phyloP scores from a whole-genome alignment of 352 stramenopile genomes.

The Phytophthora pseudosyringae region DNA sequence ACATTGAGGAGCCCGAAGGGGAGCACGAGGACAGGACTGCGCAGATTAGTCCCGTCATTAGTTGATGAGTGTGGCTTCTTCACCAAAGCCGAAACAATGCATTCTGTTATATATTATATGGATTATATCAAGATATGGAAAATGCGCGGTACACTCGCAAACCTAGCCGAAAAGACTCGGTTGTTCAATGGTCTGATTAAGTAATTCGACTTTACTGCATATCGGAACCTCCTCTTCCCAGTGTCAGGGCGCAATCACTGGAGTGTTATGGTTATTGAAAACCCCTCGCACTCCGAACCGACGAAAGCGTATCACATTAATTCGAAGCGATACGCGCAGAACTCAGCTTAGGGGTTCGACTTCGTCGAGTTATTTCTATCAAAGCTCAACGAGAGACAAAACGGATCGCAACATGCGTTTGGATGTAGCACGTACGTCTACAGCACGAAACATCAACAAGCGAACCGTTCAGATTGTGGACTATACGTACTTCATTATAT shows the following conservation, averaged over 20 bases:
- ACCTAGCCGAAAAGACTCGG: not conserved
- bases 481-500: constrained; percentile 10
- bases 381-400: not conserved
- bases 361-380: not conserved
- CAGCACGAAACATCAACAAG: constrained; percentile 8
- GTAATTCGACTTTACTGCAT: not conserved
- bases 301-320: constrained; percentile 2
- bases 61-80: too few relatives aligned
- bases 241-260: not conserved
- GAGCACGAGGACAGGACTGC: too few relatives aligned
- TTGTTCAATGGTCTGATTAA: not conserved
- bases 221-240: not conserved
- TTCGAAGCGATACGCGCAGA: not conserved
- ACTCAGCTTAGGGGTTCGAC: not conserved
- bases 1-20: too few relatives aligned
- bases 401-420: not conserved
- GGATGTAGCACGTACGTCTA: constrained; percentile 1
- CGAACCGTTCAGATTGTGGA: constrained; percentile 6
- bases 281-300: not conserved
- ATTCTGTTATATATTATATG: not conserved
- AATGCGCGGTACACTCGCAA: not conserved
- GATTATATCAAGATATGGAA: not conserved
- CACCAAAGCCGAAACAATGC: too few relatives aligned
- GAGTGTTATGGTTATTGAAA: not conserved
- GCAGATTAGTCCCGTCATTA: too few relatives aligned